Percentiles rank a stretch among this genome's conserved stretches.
phyloP scores from a whole-genome alignment of 1,284 basidiomycete species.

The Cutaneotrichosporon mucoides region DNA sequence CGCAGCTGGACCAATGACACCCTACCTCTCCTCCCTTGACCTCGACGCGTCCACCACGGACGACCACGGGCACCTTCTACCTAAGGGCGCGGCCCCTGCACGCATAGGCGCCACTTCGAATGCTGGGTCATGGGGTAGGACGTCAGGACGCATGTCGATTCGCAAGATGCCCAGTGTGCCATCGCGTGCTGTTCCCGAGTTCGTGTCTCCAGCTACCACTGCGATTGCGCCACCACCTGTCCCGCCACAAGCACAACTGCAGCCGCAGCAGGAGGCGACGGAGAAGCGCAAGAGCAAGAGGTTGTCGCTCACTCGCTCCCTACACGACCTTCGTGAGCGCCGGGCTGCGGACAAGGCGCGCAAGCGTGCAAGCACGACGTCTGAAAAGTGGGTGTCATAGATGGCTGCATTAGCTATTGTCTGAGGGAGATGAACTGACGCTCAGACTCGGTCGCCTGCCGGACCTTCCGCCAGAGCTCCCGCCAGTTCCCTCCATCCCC shows the following conservation, averaged over 20 bases:
- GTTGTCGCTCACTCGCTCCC: conserved; percentile 10
- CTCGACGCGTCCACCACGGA: not conserved
- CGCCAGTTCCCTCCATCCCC: conserved; percentile 10
- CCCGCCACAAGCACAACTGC: not conserved
- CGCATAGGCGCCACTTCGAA: not conserved
- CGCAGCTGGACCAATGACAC: not conserved
- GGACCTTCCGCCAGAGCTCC: not conserved
- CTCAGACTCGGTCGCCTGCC: not conserved
- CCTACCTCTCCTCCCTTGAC: not conserved
- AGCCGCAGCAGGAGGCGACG: not conserved
- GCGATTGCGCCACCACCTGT: not conserved
- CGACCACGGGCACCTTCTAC: not conserved
- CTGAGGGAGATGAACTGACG: not conserved
- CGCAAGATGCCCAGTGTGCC: not conserved
- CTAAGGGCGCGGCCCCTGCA: conserved; percentile 1
- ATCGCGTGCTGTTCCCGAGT: not conserved
- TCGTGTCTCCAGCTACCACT: not conserved
- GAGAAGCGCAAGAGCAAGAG: conserved; percentile 9
- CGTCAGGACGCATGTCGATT: not conserved
- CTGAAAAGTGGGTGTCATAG: conserved; percentile 7
- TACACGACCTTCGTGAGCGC: conserved; percentile 11
- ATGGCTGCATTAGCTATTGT: too few relatives aligned
- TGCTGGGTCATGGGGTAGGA: not conserved
- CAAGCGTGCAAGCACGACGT: not conserved
- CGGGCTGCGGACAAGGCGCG: conserved; percentile 4